A percentile compares a stretch with the other conserved stretches of the same genome.
phyloP scores from a whole-genome alignment of 169 alveolate species.

The Neospora caninum region DNA sequence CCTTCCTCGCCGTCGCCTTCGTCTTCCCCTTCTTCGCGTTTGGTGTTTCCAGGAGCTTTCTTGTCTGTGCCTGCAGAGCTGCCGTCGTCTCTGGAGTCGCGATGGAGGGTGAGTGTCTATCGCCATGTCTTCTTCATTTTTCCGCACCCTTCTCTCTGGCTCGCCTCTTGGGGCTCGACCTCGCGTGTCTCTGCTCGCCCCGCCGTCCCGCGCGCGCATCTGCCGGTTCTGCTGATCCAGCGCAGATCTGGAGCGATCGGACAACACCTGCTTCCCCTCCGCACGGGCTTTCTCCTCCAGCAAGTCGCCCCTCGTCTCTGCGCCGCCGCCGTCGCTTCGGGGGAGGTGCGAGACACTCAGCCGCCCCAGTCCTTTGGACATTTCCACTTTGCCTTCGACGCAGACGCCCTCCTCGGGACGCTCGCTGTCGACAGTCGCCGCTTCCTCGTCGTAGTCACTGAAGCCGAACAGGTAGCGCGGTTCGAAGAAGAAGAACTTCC shows the following conservation, averaged over 20 bases:
- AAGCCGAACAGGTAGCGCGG: slow-evolving; percentile 24
- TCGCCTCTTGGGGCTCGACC: not conserved
- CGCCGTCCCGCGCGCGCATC: not conserved
- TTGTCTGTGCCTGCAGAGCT: not conserved
- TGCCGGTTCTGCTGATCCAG: not conserved
- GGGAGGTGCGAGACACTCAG: not conserved
- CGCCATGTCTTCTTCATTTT: slow-evolving; percentile 40
- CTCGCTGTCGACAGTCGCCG: not conserved
- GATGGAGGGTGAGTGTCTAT: slow-evolving; percentile 48
- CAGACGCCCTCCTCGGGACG: slow-evolving; percentile 53
- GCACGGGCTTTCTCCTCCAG: slow-evolving; percentile 10
- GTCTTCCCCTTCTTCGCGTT: not conserved
- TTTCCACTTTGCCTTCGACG: slow-evolving; percentile 27
- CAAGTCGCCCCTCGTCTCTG: slow-evolving; percentile 33
- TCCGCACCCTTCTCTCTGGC: slow-evolving; percentile 48
- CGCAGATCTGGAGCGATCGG: slow-evolving; percentile 4
- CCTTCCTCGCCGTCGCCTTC: not conserved
- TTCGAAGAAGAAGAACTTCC: slow-evolving; percentile 13
- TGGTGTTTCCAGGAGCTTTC: slow-evolving; percentile 10
- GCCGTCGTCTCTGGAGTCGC: not conserved
- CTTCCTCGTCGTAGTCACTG: slow-evolving; percentile 39
- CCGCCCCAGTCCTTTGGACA: slow-evolving; percentile 38
- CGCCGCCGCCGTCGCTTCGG: slow-evolving; percentile 39
- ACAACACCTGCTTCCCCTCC: slow-evolving; percentile 53
- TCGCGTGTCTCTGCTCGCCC: not conserved